Conservation (phyloP, 1,139 yeast species). For the Taiozyma sp. region DNA sequence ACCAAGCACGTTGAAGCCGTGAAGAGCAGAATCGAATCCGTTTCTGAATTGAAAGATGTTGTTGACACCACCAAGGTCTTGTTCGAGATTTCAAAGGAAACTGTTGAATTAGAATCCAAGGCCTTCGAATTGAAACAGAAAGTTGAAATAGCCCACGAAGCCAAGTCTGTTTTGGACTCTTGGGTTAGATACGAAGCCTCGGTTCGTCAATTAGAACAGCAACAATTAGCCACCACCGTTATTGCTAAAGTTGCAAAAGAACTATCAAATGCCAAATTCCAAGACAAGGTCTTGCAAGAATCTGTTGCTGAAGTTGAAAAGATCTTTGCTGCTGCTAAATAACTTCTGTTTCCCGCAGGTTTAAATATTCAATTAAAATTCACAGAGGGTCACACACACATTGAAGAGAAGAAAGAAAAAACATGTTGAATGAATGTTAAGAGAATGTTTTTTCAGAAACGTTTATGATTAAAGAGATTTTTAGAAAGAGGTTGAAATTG, state of each 20-base stretch:
- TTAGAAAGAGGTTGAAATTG: background rate
- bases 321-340: slow-evolving; percentile 45
- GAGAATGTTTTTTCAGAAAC: background rate
- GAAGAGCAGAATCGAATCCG: slow-evolving; percentile 85
- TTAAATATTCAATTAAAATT: background rate
- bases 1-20: slow-evolving; percentile 89
- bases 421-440: background rate
- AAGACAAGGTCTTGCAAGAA: slow-evolving; percentile 87
- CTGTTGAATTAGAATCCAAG: slow-evolving; percentile 92
- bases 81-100: slow-evolving; percentile 92
- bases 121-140: slow-evolving; percentile 90
- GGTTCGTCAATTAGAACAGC: slow-evolving; percentile 95
- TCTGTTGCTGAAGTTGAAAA: slow-evolving; percentile 90
- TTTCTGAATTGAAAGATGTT: slow-evolving; percentile 86
- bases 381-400: background rate
- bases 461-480: background rate
- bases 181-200: slow-evolving; percentile 99
- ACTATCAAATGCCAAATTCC: slow-evolving; percentile 85
- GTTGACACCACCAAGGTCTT: slow-evolving; percentile 87
- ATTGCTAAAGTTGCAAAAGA: slow-evolving; percentile 87
- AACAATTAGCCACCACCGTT: slow-evolving; percentile 82
- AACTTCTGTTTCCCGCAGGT: slow-evolving; percentile 1
- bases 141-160: slow-evolving; percentile 83
- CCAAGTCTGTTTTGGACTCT: slow-evolving; percentile 92
- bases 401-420: background rate